phyloP scores from a whole-genome alignment of 148 eudicot species.

The Amaranthus cruentus region DNA sequence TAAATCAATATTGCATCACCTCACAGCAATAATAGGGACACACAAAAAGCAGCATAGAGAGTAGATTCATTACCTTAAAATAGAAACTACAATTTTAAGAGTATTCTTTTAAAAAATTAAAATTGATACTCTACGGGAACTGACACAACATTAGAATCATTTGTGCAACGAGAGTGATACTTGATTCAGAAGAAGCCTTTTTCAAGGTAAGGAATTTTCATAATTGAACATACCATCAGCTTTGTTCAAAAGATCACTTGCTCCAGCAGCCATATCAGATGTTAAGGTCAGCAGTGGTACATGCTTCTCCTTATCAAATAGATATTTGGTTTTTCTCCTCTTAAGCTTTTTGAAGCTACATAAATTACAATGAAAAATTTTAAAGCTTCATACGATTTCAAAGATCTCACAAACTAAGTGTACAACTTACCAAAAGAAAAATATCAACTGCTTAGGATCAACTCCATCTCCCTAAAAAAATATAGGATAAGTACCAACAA shows the following conservation, averaged over 20 bases:
- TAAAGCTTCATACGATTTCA: neutral
- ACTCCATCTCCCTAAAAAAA: conserved; percentile 59
- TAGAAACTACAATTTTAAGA: too few species aligned
- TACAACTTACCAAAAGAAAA: conserved; percentile 56
- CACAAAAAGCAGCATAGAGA: too few species aligned
- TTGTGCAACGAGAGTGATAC: neutral
- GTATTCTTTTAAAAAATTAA: too few species aligned
- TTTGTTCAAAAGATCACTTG: conserved; percentile 51
- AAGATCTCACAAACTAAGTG: neutral
- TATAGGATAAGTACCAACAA: conserved; percentile 10
- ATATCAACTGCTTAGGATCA: conserved; percentile 69
- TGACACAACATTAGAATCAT: too few species aligned
- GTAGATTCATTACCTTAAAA: too few species aligned
- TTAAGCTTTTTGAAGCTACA: conserved; percentile 55
- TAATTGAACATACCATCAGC: conserved; percentile 50
- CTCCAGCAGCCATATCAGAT: conserved; percentile 43
- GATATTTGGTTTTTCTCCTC: conserved; percentile 46
- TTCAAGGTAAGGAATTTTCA: neutral
- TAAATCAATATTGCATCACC: too few species aligned
- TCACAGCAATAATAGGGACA: too few species aligned
- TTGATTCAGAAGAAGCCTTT: neutral
- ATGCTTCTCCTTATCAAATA: conserved; percentile 37
- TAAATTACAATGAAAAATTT: neutral
- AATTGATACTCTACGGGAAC: too few species aligned
- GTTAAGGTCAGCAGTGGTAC: conserved; percentile 57